Percentiles rank a stretch among this genome's conserved stretches.
phyloP scores from a whole-genome alignment of 441 rosid species.

The Mallotus japonicus region DNA sequence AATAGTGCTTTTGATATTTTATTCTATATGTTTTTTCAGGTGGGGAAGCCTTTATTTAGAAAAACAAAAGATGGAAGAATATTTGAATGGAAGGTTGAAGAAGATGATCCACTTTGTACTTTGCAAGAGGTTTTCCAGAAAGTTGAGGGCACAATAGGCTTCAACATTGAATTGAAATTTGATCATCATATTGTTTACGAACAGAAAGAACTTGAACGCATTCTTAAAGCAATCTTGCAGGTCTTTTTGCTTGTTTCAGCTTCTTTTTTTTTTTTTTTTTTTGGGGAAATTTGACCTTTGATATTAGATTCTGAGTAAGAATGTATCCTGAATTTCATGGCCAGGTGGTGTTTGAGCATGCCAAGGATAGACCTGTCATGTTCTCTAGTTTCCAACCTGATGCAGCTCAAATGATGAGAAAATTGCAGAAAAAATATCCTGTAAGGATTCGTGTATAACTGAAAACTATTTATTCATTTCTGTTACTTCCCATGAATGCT shows the following conservation, averaged over 20 bases:
- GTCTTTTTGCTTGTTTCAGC: conserved; percentile 25
- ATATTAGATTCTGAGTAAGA: not conserved
- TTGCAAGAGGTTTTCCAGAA: conserved; percentile 63
- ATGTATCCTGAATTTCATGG: not conserved
- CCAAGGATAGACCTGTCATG: conserved; percentile 54
- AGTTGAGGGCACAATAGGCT: conserved; percentile 59
- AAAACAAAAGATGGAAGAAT: conserved; percentile 63
- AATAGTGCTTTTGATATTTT: not conserved
- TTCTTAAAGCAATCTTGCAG: conserved; percentile 57
- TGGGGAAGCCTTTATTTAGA: conserved; percentile 55
- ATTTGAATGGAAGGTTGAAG: conserved; percentile 67
- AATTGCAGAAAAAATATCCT: conserved; percentile 64
- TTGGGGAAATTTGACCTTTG: not conserved
- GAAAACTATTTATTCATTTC: too few species aligned
- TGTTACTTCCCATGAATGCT: not conserved
- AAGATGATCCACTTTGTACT: conserved; percentile 68
- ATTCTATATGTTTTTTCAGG: conserved; percentile 14
- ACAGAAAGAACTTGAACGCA: conserved; percentile 48
- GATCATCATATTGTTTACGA: conserved; percentile 63
- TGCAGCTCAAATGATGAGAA: conserved; percentile 69
- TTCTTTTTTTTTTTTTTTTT: not conserved
- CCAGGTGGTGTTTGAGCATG: conserved; percentile 59
- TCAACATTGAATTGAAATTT: conserved; percentile 81
- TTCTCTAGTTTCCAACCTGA: conserved; percentile 90
- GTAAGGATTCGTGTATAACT: conserved; percentile 28